Evolutionary conservation across 768 basidiomycete species (phyloP), one percentile per base, ranked within the genome.

Genomic region (Russula vinacea): DNA sequence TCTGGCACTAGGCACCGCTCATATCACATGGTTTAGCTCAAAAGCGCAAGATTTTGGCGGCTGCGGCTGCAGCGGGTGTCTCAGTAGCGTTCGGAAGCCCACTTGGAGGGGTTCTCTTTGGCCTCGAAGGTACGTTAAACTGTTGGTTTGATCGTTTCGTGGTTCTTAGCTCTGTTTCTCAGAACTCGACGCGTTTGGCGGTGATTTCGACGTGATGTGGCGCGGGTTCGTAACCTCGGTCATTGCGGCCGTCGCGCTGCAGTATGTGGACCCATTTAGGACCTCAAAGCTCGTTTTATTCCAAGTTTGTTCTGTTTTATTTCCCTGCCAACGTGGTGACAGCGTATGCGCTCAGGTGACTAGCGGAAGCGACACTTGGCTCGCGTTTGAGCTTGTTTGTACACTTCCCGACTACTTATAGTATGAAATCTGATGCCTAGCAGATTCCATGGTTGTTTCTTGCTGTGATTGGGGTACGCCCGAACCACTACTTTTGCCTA

Each of bases 31-130:
- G 7, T 57, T 6, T 52, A 90, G 90, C 83, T 11, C 89, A 92
- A 72, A 88, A 92, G 72, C 83, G 93, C 26, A 90, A 90, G 71
- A 75, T 94, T 33, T 76, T 94, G 14, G 87, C 88, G 0, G 92
- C 92, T 0, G 91, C 91, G 0, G 92, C 90, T 3, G 88, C 90
- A 0, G 91, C 92, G 2, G 92, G 92, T 51, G 88, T 94, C 19
- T 91, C 90, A 0, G 91, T 94, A 1, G 92, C 92, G 16, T 94
- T 94, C 73, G 92, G 92, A 44, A 90, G 88, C 68, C 92, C 92
- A 9, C 79, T 94, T 6, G 92, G 92, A 3, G 92, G 91, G 11
- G 91, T 94, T 0, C 75, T 94, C 9, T 94, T 94, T 70, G 89
- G 89, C 7, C 82, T 94, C 37, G 92, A 94, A 79, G 85, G 83